These are phyloP conservation scores for Huntiella bhutanensis DNA, from an alignment of 2,329 filamentous ascomycete genomes.

Conservation along the genomic window DNA sequence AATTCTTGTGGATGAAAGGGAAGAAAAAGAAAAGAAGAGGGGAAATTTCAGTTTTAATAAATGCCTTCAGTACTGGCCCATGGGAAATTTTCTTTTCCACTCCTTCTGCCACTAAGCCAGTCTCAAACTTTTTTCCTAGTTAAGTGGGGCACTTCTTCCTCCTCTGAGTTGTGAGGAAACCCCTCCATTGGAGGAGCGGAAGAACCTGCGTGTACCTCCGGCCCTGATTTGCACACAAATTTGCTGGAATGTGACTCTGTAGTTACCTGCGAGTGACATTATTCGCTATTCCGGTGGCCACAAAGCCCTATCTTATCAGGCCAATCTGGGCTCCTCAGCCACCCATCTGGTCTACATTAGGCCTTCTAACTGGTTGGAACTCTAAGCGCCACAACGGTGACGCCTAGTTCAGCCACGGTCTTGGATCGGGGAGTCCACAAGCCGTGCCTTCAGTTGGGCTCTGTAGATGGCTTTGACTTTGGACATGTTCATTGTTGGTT, in stretches of 20 bases:
- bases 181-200: constrained; percentile 8
- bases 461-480: no score
- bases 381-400: constrained; percentile 9
- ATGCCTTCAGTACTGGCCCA: constrained; percentile 9
- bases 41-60: constrained; percentile 12
- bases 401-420: constrained; percentile 9
- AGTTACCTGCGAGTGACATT: constrained; percentile 10
- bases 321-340: constrained; percentile 9
- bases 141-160: constrained; percentile 7
- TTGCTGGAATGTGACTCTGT: neutral
- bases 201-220: constrained; percentile 8
- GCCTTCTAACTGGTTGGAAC: constrained; percentile 8
- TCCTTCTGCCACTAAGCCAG: constrained; percentile 11
- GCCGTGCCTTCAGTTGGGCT: no score
- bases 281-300: constrained; percentile 7
- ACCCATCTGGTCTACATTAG: constrained; percentile 6
- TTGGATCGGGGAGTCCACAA: no score
- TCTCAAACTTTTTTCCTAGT: constrained; percentile 12
- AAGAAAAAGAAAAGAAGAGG: constrained; percentile 11
- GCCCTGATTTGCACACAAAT: constrained; percentile 4
- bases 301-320: constrained; percentile 12
- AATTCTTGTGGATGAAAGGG: constrained; percentile 12
- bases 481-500: no score
- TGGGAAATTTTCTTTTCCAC: constrained; percentile 11
- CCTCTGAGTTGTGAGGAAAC: constrained; percentile 10